Percentiles rank a stretch among this genome's conserved stretches.
Evolutionary conservation across 331 rosid species (phyloP).

Genomic region (Rhamnella rubrinervis): DNA sequence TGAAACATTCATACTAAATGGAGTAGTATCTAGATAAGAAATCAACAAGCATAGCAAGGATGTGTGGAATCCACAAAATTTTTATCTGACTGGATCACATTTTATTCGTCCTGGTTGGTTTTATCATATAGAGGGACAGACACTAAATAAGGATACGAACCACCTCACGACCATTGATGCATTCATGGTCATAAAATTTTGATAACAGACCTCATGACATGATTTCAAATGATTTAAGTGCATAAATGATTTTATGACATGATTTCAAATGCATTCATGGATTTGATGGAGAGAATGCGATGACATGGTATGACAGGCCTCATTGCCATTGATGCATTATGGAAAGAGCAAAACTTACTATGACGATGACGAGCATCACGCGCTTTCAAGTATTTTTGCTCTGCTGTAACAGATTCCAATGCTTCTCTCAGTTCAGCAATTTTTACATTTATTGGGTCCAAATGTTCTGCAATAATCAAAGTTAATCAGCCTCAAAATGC

Average conservation of each 20-base stretch:
- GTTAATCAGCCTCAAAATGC: constrained; percentile 8
- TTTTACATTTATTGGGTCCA: constrained; percentile 95
- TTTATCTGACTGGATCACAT: no score
- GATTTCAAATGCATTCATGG: not conserved
- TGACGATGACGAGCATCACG: constrained; percentile 93
- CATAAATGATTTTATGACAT: no score
- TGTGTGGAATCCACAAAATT: no score
- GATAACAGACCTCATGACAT: no score
- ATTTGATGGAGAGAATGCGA: constrained; percentile 1
- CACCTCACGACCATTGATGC: no score
- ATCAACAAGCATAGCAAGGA: not conserved
- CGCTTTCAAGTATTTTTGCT: constrained; percentile 91
- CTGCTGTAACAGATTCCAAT: constrained; percentile 85
- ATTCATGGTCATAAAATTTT: no score
- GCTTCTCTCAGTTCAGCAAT: constrained; percentile 99
- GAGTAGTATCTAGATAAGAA: no score
- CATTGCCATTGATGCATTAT: not conserved
- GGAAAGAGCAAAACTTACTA: constrained; percentile 59
- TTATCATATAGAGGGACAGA: not conserved
- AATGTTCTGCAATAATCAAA: constrained; percentile 71
- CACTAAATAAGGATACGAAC: no score
- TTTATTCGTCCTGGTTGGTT: no score
- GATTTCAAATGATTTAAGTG: no score
- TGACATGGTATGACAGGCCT: not conserved
- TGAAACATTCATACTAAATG: not conserved